phyloP scores from a whole-genome alignment of 73 alveolate genomes.

The Tetrahymena malaccensis region DNA sequence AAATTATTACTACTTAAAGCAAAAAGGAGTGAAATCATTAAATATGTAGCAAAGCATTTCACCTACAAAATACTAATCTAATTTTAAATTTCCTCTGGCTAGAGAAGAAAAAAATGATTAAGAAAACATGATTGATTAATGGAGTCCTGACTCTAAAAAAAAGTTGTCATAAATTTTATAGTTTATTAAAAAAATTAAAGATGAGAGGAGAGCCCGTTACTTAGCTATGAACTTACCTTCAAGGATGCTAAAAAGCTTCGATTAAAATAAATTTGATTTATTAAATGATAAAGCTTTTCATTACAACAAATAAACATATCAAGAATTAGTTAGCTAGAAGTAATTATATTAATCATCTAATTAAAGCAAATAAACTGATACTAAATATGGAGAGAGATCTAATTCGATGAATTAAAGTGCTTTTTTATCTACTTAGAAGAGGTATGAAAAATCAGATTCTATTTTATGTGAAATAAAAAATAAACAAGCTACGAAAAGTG shows the following conservation, averaged over 20 bases:
- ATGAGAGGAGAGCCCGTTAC: neutral
- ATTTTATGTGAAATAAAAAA: too few relatives aligned
- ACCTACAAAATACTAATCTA: neutral
- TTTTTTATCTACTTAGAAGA: neutral
- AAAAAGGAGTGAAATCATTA: too few relatives aligned
- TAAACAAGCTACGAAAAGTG: too few relatives aligned
- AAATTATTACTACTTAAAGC: too few relatives aligned
- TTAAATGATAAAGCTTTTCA: neutral
- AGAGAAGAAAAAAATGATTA: neutral
- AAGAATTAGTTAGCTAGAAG: neutral
- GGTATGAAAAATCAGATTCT: neutral
- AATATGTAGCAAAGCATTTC: neutral
- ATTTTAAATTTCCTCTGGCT: neutral
- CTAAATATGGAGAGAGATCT: neutral
- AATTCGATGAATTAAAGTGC: neutral
- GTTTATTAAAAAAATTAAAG: neutral
- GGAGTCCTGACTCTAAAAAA: neutral
- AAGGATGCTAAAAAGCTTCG: neutral
- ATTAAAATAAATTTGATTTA: neutral
- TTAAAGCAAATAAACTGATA: neutral
- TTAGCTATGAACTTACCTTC: neutral
- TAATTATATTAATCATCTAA: neutral
- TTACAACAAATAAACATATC: neutral
- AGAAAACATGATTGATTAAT: neutral
- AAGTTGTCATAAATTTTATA: too few relatives aligned